Percentiles rank a stretch among this genome's conserved stretches.
These are phyloP conservation scores for Solanum habrochaites DNA, from an alignment of 257 asterid species.

Conservation along the genomic window DNA sequence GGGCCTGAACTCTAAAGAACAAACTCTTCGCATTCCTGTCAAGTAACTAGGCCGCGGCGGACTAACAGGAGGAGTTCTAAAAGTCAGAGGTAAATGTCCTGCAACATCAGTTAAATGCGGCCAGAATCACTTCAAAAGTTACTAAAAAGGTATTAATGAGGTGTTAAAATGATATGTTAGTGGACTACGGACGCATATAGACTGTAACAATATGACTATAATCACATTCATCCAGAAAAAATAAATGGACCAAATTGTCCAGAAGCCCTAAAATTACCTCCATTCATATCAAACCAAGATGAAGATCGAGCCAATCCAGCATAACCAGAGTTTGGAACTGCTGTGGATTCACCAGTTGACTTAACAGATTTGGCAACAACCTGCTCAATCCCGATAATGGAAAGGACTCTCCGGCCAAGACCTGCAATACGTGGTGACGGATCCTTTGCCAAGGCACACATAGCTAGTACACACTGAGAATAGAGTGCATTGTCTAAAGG, in stretches of 20 bases:
- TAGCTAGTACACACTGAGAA: constrained; percentile 79
- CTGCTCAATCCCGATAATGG: constrained; percentile 91
- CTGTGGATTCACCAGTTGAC: constrained; percentile 41
- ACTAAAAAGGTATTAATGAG: not conserved
- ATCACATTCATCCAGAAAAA: not conserved
- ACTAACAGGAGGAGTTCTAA: constrained; percentile 99
- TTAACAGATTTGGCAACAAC: constrained; percentile 74
- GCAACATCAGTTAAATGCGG: constrained; percentile 18
- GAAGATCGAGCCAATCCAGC: constrained; percentile 91
- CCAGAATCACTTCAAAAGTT: not conserved
- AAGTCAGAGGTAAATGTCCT: constrained; percentile 74
- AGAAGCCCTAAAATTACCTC: constrained; percentile 33
- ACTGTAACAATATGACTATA: not conserved
- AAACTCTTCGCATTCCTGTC: constrained; percentile 92
- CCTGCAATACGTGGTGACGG: constrained; percentile 94
- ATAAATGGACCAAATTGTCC: not conserved
- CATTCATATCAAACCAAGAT: constrained; percentile 90
- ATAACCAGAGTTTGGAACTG: constrained; percentile 35
- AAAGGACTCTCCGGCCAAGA: constrained; percentile 77
- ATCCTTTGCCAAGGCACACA: constrained; percentile 88
- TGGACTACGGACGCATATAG: not conserved
- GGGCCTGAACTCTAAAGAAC: constrained; percentile 93
- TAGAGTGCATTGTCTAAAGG: constrained; percentile 75
- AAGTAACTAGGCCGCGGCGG: constrained; percentile 92
- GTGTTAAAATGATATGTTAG: not conserved